phyloP scores from a whole-genome alignment of 805 yeast genomes.

The Saccharomyces jurei region DNA sequence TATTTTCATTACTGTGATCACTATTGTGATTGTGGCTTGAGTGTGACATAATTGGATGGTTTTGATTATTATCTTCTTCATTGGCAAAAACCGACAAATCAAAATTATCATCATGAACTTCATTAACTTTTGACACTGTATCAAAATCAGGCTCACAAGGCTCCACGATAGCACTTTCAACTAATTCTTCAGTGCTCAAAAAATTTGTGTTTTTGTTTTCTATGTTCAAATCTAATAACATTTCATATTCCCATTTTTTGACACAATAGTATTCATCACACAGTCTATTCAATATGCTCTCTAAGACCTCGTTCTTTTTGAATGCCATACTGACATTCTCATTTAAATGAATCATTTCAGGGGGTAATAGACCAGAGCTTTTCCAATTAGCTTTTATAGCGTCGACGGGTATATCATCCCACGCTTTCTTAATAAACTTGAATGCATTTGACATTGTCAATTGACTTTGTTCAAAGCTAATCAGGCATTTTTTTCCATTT shows the following conservation, averaged over 20 bases:
- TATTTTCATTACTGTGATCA: not conserved
- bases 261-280: constrained; percentile 43
- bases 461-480: constrained; percentile 34
- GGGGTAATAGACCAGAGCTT: constrained; percentile 36
- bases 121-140: not conserved
- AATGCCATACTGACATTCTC: constrained; percentile 28
- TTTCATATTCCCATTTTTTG: constrained; percentile 51
- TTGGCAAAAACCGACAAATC: not conserved
- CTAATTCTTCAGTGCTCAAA: constrained; percentile 52
- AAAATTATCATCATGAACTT: not conserved
- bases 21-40: not conserved
- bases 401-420: constrained; percentile 38
- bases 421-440: constrained; percentile 49
- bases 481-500: constrained; percentile 11
- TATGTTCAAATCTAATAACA: constrained; percentile 41
- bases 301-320: constrained; percentile 32
- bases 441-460: constrained; percentile 49
- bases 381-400: constrained; percentile 38
- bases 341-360: constrained; percentile 22
- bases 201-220: constrained; percentile 40
- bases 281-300: constrained; percentile 35
- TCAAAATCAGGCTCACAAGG: constrained; percentile 28
- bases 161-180: constrained; percentile 52
- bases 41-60: not conserved
- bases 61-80: not conserved